Conservation (phyloP, 2,329 filamentous ascomycete species). For the Emericellopsis atlantica region DNA sequence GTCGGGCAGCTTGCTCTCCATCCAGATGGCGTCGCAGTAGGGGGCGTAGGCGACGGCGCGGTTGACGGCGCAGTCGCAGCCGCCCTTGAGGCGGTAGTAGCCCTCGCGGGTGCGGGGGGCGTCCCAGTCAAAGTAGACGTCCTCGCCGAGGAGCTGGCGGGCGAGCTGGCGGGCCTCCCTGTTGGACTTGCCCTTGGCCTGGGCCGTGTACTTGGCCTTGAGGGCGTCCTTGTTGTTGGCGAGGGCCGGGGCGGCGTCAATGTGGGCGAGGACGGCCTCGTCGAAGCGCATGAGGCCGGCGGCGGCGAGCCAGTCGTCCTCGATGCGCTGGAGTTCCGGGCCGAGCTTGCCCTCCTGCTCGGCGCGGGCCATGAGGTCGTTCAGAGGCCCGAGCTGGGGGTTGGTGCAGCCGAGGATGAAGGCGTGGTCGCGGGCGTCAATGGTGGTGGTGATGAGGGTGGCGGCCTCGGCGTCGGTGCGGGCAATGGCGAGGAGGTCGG, state of each 20-base stretch:
- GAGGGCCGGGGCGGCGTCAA: slow-evolving; percentile 53
- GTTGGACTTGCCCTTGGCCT: slow-evolving; percentile 75
- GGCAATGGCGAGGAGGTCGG: slow-evolving; percentile 80
- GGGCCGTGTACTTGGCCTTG: slow-evolving; percentile 51
- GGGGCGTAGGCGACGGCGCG: slow-evolving; percentile 84
- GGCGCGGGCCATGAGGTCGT: slow-evolving; percentile 81
- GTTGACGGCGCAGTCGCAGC: slow-evolving; percentile 83
- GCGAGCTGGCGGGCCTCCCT: slow-evolving; percentile 70
- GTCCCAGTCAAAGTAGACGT: slow-evolving; percentile 93
- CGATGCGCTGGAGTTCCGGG: slow-evolving; percentile 72
- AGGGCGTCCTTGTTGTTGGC: slow-evolving; percentile 64
- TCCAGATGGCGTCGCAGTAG: slow-evolving; percentile 95
- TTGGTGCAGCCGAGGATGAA: slow-evolving; percentile 91
- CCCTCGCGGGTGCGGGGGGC: slow-evolving; percentile 85
- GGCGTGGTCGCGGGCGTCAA: slow-evolving; percentile 87
- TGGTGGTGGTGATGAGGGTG: slow-evolving; percentile 91
- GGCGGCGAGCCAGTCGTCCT: slow-evolving; percentile 74
- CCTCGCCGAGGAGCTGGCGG: slow-evolving; percentile 60
- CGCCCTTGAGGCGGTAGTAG: slow-evolving; percentile 86
- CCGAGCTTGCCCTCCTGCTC: slow-evolving; percentile 74
- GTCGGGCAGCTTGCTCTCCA: slow-evolving; percentile 96
- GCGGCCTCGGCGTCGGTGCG: slow-evolving; percentile 96
- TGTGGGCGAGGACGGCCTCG: slow-evolving; percentile 75
- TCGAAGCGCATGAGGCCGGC: slow-evolving; percentile 80
- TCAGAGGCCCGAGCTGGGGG: slow-evolving; percentile 67